Evolutionary conservation across 2,329 filamentous ascomycete species (phyloP).

Genomic region (Fusarium globosum): DNA sequence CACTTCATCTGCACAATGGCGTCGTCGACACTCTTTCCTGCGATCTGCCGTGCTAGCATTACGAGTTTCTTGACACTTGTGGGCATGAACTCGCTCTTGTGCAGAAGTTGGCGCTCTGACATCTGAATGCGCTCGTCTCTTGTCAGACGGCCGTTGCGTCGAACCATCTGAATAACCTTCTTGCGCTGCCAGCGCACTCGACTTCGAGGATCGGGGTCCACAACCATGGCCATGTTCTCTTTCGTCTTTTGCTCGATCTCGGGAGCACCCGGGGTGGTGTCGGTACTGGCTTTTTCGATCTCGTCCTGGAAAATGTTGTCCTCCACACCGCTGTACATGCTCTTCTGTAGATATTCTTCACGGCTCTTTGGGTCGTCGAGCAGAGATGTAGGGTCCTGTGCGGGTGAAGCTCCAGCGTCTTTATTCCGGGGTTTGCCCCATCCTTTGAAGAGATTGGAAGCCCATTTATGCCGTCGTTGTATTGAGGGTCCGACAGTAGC

Average conservation of each 20-base stretch:
- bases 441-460: conserved; percentile 54
- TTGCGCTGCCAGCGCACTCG: conserved; percentile 83
- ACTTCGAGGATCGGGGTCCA: conserved; percentile 80
- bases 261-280: conserved; percentile 42
- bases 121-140: conserved; percentile 75
- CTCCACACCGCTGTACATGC: conserved; percentile 56
- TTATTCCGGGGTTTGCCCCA: conserved; percentile 48
- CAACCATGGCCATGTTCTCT: conserved; percentile 68
- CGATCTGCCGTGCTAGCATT: conserved; percentile 86
- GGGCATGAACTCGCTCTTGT: conserved; percentile 78
- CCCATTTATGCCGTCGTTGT: conserved; percentile 57
- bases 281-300: conserved; percentile 53
- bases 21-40: conserved; percentile 92
- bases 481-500: conserved; percentile 27
- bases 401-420: conserved; percentile 47
- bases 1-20: conserved; percentile 95
- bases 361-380: conserved; percentile 58
- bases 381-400: conserved; percentile 45
- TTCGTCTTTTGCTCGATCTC: conserved; percentile 53
- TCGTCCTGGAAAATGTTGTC: conserved; percentile 74
- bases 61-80: conserved; percentile 94
- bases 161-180: conserved; percentile 82
- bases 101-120: conserved; percentile 64
- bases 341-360: conserved; percentile 54
- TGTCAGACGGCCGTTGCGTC: conserved; percentile 63